Evolutionary conservation across 805 yeast species (phyloP), one percentile per base, ranked within the genome.

Genomic region (Nakazawaea populi): DNA sequence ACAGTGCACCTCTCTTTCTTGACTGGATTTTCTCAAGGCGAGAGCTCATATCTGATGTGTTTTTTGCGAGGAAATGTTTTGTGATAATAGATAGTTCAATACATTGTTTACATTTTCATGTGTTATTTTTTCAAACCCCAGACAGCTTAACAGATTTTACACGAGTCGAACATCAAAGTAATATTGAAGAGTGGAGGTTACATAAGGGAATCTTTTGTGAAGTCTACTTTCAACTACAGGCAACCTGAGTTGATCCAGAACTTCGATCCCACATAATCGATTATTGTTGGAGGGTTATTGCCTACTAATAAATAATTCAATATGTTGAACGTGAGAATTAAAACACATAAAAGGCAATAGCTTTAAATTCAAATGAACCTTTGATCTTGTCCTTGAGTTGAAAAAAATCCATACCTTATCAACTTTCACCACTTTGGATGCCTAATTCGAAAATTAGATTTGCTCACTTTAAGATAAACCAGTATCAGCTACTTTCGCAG

Each of bases 341-440:
- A 97, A 81, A 84, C 97, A 69, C 99, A 94, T 66, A 83, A 99
- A 74, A 95, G 99, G 99, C 97, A 90, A 64, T 90, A 90, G 76
- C 89, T 95, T 75, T 94, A 60, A 94, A 94, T 68, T 82, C 97
- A 8, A 95, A 89, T 64, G 99, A 94, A 70, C 99, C 99, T 1
- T 75, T 95, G 57, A 89, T 94, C 49, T 66, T 94, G 46, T 92
- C 98, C 0, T 71, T 94, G 42, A 99, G 99, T 37, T 94, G 99
- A 99, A 83, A 99, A 73, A 78, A 99, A 67, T 95, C 94, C 99
- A 94, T 69, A 91, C 99, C 0, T 71, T 92, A 50, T 99, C 99
- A 7, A 78, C 95, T 30, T 94, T 91, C 66, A 91, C 99, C 4
- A 94, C 99, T 0, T 83, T 96, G 6, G 99, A 94, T 68, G 92